Evolutionary conservation across 441 rosid genomes (phyloP), one percentile per base, ranked within the genome.

Genomic region (Euphorbia schlechtendalii): DNA sequence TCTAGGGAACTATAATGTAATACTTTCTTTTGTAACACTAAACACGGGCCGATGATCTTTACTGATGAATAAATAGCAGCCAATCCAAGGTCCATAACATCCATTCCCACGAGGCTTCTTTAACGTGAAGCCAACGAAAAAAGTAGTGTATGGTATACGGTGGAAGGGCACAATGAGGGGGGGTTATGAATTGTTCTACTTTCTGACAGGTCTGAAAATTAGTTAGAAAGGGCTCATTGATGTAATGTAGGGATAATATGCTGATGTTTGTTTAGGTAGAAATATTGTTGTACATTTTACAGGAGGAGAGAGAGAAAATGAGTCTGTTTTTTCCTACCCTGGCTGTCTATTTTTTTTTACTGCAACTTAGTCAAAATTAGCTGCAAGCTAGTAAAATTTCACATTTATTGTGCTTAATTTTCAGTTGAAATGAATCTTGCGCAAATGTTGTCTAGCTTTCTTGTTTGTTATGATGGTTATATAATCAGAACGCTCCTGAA

Each of bases 1-100:
- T 85, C 69, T 84, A 72, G 55, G 15, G 59, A 63, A 22, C 52
- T 17, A 48, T 56, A 46, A 72, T 46, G n/a, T n/a, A n/a, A n/a
- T n/a, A n/a, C 20, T 61, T 73, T 65, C 34, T 59, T 24, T 11
- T 69, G 75, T 76, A 71, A 76, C 77, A 38, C 45, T 75, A 62
- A 66, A 58, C 46, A 53, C 27, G 57, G 70, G 56, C 65, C 68
- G 22, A 59, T 59, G 4, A 32, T 32, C 34, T 61, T 74, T 63
- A 66, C 77, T 40, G 56, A 61, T 55, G 51, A 65, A 59, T 45
- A 34, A 51, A 56, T 59, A 28, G 56, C 58, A 28, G 64, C 73
- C 41, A 59, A 45, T 69, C 67, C 18, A 17, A 60, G 73, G 68
- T 59, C 59, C 73, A 20, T n/a, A n/a, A n/a, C n/a, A n/a, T n/a